phyloP scores from a whole-genome alignment of 2,329 filamentous ascomycete species.

The Talaromyces marneffei region DNA sequence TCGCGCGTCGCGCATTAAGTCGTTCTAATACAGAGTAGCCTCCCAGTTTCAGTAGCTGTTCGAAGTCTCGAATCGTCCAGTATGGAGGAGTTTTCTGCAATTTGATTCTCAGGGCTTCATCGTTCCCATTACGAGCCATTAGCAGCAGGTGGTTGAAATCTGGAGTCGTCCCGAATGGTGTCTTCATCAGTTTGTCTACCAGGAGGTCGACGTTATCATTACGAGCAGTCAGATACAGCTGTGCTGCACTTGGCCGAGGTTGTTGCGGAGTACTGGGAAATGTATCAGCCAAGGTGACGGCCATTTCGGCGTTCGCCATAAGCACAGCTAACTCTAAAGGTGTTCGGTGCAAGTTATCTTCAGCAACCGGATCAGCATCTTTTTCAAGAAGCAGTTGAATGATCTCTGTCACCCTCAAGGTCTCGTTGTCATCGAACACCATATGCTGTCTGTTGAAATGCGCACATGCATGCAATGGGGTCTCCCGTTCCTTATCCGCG shows the following conservation, averaged over 20 bases:
- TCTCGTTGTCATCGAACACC: neutral
- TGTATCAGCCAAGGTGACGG: neutral
- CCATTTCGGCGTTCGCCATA: neutral
- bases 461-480: neutral
- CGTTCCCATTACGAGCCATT: neutral
- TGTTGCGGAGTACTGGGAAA: neutral
- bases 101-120: neutral
- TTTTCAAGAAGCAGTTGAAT: neutral
- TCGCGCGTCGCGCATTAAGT: neutral
- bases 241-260: neutral
- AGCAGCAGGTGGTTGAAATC: neutral
- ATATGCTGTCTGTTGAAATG: neutral
- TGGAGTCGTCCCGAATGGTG: neutral
- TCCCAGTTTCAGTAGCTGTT: neutral
- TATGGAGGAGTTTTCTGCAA: neutral
- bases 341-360: neutral
- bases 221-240: neutral
- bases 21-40: neutral
- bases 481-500: neutral
- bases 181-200: neutral
- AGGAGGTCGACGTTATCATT: neutral
- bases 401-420: neutral
- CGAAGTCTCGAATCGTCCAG: neutral
- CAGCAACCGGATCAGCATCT: neutral
- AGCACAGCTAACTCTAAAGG: neutral